phyloP scores from a whole-genome alignment of 306 rosid genomes.

The Lathyrus aphaca region DNA sequence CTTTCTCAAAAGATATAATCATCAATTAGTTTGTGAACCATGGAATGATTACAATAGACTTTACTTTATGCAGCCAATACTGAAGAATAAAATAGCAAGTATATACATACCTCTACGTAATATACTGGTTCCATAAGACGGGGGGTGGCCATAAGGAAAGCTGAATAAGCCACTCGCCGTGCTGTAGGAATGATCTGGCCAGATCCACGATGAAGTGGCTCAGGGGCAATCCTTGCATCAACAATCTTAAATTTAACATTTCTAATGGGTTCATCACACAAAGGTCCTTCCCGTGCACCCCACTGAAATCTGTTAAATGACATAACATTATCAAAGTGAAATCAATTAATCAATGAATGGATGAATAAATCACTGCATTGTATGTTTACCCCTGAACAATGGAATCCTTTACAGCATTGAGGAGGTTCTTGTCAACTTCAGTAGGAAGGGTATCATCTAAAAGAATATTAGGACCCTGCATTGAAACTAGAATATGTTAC shows the following conservation, averaged over 20 bases:
- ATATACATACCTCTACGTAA: constrained; percentile 83
- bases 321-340: constrained; percentile 23
- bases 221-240: constrained; percentile 96
- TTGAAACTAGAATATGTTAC: constrained; percentile 28
- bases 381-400: constrained; percentile 91
- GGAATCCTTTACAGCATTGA: constrained; percentile 91
- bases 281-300: constrained; percentile 99
- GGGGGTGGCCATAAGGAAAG: constrained; percentile 98
- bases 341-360: constrained; percentile 24
- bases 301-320: constrained; percentile 79
- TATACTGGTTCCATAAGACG: constrained; percentile 98
- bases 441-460: constrained; percentile 92
- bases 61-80: constrained; percentile 25
- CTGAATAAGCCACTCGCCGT: constrained; percentile 90
- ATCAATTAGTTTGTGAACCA: constrained; percentile 10
- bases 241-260: constrained; percentile 98
- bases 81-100: constrained; percentile 3
- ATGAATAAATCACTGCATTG: constrained; percentile 7
- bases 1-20: not conserved
- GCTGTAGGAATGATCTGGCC: constrained; percentile 95
- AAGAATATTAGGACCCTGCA: constrained; percentile 95
- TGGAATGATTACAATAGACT: constrained; percentile 14
- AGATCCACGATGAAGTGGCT: constrained; percentile 87
- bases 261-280: constrained; percentile 97
- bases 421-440: constrained; percentile 88